Percentiles rank a stretch among this genome's conserved stretches.
These are phyloP conservation scores for Durusdinium trenchii DNA, from an alignment of 73 alveolate genomes.

Conservation along the genomic window DNA sequence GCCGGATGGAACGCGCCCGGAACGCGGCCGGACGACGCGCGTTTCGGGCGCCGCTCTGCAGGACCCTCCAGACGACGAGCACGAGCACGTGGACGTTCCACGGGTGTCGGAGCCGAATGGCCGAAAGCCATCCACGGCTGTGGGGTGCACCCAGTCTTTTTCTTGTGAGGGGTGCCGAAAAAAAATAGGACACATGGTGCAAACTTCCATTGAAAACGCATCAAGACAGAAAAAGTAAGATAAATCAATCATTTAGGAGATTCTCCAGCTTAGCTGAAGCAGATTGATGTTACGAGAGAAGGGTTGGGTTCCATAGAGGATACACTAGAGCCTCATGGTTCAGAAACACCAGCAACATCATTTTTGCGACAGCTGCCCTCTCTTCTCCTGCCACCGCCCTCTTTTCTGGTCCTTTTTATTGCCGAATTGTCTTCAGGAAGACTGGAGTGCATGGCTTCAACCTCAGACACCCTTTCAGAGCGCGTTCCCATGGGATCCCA, in stretches of 20 bases:
- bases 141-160: not conserved
- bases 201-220: not conserved
- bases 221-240: not conserved
- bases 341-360: too few species aligned
- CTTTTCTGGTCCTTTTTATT: not conserved
- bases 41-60: not conserved
- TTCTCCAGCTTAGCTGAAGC: not conserved
- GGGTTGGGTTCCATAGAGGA: too few species aligned
- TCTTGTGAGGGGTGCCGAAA: not conserved
- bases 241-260: not conserved
- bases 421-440: too few species aligned
- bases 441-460: too few species aligned
- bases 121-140: too few species aligned
- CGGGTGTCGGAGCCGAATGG: constrained; percentile 15
- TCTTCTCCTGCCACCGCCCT: not conserved
- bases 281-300: too few species aligned
- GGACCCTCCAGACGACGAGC: constrained; percentile 92
- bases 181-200: not conserved
- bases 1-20: not conserved
- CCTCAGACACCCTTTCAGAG: too few species aligned
- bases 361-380: too few species aligned
- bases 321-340: too few species aligned
- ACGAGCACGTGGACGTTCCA: constrained; percentile 69
- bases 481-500: too few species aligned
- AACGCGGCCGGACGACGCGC: not conserved